Conservation (phyloP, 1,139 yeast species). For the Yamadazyma sp. region DNA sequence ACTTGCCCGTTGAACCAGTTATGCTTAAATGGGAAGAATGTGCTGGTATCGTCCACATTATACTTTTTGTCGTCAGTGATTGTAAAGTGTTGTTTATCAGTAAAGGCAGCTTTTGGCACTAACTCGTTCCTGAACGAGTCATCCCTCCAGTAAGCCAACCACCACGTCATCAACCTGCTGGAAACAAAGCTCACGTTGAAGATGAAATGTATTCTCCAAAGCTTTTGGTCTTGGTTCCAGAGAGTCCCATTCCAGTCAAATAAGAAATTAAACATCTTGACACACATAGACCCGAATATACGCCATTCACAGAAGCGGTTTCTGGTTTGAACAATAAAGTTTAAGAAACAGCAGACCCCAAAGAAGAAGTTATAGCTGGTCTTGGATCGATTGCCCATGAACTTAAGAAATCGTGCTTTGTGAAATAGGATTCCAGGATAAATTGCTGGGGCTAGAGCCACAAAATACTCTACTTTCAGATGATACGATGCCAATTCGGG, state of each 20-base stretch:
- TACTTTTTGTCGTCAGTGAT: slow-evolving; percentile 15
- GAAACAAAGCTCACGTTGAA: slow-evolving; percentile 88
- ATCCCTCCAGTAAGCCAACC: slow-evolving; percentile 56
- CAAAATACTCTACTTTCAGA: slow-evolving; percentile 60
- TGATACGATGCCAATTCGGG: slow-evolving; percentile 31
- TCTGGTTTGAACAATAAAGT: slow-evolving; percentile 55
- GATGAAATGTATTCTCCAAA: slow-evolving; percentile 71
- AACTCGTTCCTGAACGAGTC: slow-evolving; percentile 44
- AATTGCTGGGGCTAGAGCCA: slow-evolving; percentile 87
- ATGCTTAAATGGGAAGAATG: slow-evolving; percentile 51
- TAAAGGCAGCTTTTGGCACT: slow-evolving; percentile 32
- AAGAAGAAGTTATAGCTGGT: slow-evolving; percentile 47
- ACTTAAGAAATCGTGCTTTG: slow-evolving; percentile 55
- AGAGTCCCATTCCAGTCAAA: slow-evolving; percentile 82
- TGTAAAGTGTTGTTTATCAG: slow-evolving; percentile 26
- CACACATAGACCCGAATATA: slow-evolving; percentile 63
- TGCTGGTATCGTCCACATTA: slow-evolving; percentile 42
- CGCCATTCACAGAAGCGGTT: slow-evolving; percentile 41
- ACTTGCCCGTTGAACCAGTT: slow-evolving; percentile 58
- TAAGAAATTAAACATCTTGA: slow-evolving; percentile 76
- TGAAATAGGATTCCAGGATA: slow-evolving; percentile 77
- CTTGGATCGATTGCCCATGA: slow-evolving; percentile 45
- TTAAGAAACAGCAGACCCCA: slow-evolving; percentile 62
- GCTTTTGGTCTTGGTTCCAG: slow-evolving; percentile 61
- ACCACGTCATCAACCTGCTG: slow-evolving; percentile 84